Percentiles rank a stretch among this genome's conserved stretches.
These are phyloP conservation scores for Mortierella sp. DNA, from an alignment of 371 early-diverging fungal genomes.

Conservation along the genomic window DNA sequence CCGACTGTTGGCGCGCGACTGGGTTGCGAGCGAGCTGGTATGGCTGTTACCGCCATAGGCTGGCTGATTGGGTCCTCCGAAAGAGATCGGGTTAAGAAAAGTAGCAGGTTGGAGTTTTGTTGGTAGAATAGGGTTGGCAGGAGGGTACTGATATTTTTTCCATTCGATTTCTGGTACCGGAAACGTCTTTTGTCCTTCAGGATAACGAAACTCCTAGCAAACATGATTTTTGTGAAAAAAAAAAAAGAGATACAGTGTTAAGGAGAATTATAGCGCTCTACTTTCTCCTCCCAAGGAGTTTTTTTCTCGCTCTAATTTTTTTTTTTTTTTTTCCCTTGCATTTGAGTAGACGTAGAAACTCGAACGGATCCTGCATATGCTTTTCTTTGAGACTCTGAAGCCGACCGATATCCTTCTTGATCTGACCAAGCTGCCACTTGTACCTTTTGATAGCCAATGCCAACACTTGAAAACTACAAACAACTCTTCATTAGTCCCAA, in stretches of 20 bases:
- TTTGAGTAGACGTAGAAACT: conserved; percentile 59
- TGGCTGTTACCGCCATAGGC: conserved; percentile 8
- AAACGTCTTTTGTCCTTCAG: conserved; percentile 41
- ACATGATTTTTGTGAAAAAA: no score
- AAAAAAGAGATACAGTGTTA: no score
- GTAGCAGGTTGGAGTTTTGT: conserved; percentile 24
- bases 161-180: conserved; percentile 47
- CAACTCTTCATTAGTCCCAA: background rate
- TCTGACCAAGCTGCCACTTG: conserved; percentile 58
- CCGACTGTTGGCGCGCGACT: conserved; percentile 8
- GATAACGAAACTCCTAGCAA: conserved; percentile 44
- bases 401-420: conserved; percentile 56
- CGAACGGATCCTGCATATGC: conserved; percentile 61
- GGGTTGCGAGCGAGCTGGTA: conserved; percentile 18
- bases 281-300: no score
- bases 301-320: no score
- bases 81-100: conserved; percentile 3
- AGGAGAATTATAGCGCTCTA: no score
- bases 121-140: conserved; percentile 44
- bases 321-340: conserved; percentile 52
- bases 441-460: conserved; percentile 47
- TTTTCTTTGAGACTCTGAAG: conserved; percentile 58
- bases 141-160: conserved; percentile 50
- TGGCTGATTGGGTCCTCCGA: conserved; percentile 6
- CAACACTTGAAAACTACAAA: conserved; percentile 32